A percentile compares a stretch with the other conserved stretches of the same genome.
Conservation (phyloP, 2,329 filamentous ascomycete genomes). For the Alternaria metachromatica region DNA sequence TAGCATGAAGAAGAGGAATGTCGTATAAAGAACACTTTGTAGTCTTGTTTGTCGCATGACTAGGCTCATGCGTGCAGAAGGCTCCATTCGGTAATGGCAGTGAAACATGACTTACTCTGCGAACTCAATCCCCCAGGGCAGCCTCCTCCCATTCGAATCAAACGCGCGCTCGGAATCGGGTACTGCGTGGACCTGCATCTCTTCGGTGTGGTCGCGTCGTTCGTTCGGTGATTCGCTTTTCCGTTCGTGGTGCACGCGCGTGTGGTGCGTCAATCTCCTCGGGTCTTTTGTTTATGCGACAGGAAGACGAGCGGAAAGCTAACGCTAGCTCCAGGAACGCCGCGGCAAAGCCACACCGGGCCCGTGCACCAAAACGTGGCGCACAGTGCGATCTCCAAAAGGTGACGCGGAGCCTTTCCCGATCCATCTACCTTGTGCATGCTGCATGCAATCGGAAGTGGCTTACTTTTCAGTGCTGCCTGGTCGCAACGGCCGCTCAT, state of each 20-base stretch:
- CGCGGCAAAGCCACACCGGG: conserved; percentile 37
- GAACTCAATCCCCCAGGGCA: conserved; percentile 70
- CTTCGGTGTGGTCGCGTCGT: conserved; percentile 11
- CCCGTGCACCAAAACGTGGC: conserved; percentile 23
- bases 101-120: conserved; percentile 59
- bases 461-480: conserved; percentile 31
- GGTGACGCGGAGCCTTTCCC: conserved; percentile 23
- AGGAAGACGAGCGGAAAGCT: conserved; percentile 21
- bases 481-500: conserved; percentile 21
- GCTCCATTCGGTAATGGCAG: neutral
- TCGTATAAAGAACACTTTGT: neutral
- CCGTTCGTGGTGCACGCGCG: conserved; percentile 8
- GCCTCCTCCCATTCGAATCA: conserved; percentile 63
- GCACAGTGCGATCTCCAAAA: conserved; percentile 14
- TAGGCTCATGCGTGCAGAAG: neutral
- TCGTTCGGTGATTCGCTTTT: neutral
- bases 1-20: neutral
- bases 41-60: neutral
- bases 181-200: conserved; percentile 71
- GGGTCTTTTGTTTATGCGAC: conserved; percentile 38
- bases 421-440: conserved; percentile 17
- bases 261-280: conserved; percentile 1
- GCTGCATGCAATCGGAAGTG: conserved; percentile 13
- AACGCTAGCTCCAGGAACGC: conserved; percentile 24
- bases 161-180: conserved; percentile 67